These are phyloP conservation scores for Russula compacta DNA, from an alignment of 768 basidiomycete genomes.

Conservation along the genomic window DNA sequence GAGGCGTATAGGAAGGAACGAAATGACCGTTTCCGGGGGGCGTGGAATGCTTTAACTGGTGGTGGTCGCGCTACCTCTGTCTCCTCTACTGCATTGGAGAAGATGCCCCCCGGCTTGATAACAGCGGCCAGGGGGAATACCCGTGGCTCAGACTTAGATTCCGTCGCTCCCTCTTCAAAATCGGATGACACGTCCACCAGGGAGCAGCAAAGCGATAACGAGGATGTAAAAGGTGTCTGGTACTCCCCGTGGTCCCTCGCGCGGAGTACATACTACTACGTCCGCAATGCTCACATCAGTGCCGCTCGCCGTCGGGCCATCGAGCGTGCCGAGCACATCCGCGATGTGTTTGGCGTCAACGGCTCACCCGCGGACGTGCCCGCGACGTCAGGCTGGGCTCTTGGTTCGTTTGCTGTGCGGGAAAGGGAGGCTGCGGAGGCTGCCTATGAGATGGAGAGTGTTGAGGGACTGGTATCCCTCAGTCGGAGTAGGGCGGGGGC, in stretches of 20 bases:
- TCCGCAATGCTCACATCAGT: slow-evolving; percentile 61
- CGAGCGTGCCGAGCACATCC: slow-evolving; percentile 56
- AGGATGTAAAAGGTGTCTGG: not conserved
- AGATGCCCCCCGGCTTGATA: not conserved
- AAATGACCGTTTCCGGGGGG: slow-evolving; percentile 43
- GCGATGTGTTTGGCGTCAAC: slow-evolving; percentile 45
- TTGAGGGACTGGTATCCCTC: not conserved
- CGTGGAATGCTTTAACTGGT: slow-evolving; percentile 51
- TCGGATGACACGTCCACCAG: not conserved
- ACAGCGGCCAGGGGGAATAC: not conserved
- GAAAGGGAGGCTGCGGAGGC: slow-evolving; percentile 29
- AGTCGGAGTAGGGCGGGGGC: not conserved
- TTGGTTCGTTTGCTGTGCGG: slow-evolving; percentile 58
- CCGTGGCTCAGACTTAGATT: slow-evolving; percentile 31
- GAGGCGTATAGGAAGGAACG: slow-evolving; percentile 41
- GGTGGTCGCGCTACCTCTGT: not conserved
- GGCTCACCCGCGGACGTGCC: slow-evolving; percentile 22
- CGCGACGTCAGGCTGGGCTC: slow-evolving; percentile 51
- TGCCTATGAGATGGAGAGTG: slow-evolving; percentile 19
- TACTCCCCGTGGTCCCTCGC: slow-evolving; percentile 25
- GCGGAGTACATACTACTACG: slow-evolving; percentile 46
- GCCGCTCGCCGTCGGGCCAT: slow-evolving; percentile 65
- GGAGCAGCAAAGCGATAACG: not conserved
- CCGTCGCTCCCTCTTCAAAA: not conserved
- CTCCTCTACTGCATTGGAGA: not conserved